phyloP scores from a whole-genome alignment of 2,329 filamentous ascomycete genomes.

The Aspergillus sp. region DNA sequence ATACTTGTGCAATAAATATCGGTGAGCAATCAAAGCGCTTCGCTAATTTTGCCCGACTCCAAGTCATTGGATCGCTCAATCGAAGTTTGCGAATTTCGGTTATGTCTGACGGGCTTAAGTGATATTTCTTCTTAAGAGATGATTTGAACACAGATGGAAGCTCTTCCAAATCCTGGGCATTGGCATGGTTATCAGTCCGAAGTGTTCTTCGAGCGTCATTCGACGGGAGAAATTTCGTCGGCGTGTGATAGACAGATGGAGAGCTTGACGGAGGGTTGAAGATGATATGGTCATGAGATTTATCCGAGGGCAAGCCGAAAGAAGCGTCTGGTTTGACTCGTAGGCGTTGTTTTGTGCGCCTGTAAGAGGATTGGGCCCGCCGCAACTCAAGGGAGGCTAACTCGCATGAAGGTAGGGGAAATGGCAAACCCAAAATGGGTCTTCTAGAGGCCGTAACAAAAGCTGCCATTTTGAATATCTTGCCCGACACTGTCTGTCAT shows the following conservation, averaged over 20 bases:
- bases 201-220: slow-evolving; percentile 56
- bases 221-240: slow-evolving; percentile 62
- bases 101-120: slow-evolving; percentile 58
- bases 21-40: slow-evolving; percentile 63
- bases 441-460: slow-evolving; percentile 31
- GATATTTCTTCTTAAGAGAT: slow-evolving; percentile 60
- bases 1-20: slow-evolving; percentile 63
- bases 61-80: slow-evolving; percentile 55
- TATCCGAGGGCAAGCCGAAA: slow-evolving; percentile 42
- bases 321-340: slow-evolving; percentile 54
- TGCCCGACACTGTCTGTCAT: neutral
- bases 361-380: slow-evolving; percentile 51
- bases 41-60: slow-evolving; percentile 60
- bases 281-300: slow-evolving; percentile 56
- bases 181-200: slow-evolving; percentile 36
- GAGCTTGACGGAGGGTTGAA: slow-evolving; percentile 66
- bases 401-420: slow-evolving; percentile 40
- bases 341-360: slow-evolving; percentile 51
- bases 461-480: slow-evolving; percentile 27
- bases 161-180: slow-evolving; percentile 21
- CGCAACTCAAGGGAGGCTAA: slow-evolving; percentile 31
- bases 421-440: slow-evolving; percentile 37
- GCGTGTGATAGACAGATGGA: slow-evolving; percentile 64
- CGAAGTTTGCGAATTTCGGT: slow-evolving; percentile 60
- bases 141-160: slow-evolving; percentile 53